Conservation (phyloP, 2,329 filamentous ascomycete species). For the Apiospora hydei region DNA sequence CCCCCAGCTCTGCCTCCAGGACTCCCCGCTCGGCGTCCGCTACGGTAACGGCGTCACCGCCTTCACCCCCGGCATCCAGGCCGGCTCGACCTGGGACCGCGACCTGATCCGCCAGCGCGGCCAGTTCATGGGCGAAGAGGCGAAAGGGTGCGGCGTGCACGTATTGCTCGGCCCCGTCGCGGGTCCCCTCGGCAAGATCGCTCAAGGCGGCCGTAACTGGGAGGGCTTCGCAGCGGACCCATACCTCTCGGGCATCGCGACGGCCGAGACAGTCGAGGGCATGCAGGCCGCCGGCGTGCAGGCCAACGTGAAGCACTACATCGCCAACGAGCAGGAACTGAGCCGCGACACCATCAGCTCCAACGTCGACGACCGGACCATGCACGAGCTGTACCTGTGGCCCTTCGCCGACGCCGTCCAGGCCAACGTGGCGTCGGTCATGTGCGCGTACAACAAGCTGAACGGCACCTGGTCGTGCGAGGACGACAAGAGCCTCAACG, state of each 20-base stretch:
- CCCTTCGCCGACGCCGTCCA: constrained; percentile 74
- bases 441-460: constrained; percentile 78
- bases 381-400: constrained; percentile 73
- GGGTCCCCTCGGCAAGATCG: constrained; percentile 77
- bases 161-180: constrained; percentile 78
- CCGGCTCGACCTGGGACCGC: constrained; percentile 81
- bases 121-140: constrained; percentile 72
- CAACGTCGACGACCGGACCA: constrained; percentile 68
- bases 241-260: constrained; percentile 71
- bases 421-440: constrained; percentile 69
- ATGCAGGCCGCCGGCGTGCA: constrained; percentile 60
- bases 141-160: constrained; percentile 74
- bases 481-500: constrained; percentile 66
- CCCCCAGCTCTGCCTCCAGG: constrained; percentile 79
- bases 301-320: constrained; percentile 65
- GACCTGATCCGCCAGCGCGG: constrained; percentile 76
- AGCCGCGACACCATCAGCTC: constrained; percentile 61
- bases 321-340: constrained; percentile 74
- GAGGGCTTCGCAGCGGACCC: constrained; percentile 84
- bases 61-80: constrained; percentile 81
- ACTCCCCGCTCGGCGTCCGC: constrained; percentile 79
- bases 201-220: constrained; percentile 81
- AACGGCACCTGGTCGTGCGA: constrained; percentile 74
- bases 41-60: constrained; percentile 75
- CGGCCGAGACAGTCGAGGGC: constrained; percentile 67